A percentile compares a stretch with the other conserved stretches of the same genome.
phyloP scores from a whole-genome alignment of 2,329 filamentous ascomycete species.

The Neodidymelliopsis sp. region DNA sequence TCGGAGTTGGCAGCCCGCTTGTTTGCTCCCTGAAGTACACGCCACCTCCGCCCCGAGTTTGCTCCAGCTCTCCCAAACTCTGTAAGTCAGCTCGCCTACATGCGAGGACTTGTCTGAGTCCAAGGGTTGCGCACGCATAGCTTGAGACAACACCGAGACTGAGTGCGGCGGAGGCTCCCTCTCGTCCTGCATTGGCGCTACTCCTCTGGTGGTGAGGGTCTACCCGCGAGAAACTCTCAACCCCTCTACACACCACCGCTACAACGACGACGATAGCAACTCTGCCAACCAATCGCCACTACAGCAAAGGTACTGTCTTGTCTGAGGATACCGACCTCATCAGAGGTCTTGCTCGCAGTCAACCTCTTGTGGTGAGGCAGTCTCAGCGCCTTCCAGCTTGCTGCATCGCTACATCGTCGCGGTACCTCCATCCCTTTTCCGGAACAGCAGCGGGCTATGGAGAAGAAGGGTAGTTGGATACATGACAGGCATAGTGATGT shows the following conservation, averaged over 20 bases:
- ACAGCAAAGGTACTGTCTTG: no score
- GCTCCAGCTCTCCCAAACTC: neutral
- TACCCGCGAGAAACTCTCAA: neutral
- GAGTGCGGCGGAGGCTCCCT: neutral
- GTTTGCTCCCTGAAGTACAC: neutral
- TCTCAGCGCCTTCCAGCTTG: no score
- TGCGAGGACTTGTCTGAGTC: neutral
- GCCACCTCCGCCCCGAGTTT: neutral
- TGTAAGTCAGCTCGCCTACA: neutral
- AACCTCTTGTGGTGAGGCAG: no score
- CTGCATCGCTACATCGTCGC: no score
- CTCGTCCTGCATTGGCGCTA: constrained; percentile 1
- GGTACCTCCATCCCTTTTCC: no score
- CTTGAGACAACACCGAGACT: no score
- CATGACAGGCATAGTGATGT: no score
- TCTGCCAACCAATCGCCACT: no score
- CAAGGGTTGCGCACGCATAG: neutral
- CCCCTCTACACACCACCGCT: neutral
- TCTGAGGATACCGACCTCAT: no score
- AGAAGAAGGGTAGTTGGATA: no score
- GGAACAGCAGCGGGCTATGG: no score
- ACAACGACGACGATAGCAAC: neutral
- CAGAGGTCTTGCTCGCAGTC: no score
- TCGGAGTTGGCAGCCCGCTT: neutral
- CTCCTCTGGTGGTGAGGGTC: constrained; percentile 5